Base-by-base conservation (phyloP, 352 stramenopile genomes). In the Peronospora farinosa region DNA sequence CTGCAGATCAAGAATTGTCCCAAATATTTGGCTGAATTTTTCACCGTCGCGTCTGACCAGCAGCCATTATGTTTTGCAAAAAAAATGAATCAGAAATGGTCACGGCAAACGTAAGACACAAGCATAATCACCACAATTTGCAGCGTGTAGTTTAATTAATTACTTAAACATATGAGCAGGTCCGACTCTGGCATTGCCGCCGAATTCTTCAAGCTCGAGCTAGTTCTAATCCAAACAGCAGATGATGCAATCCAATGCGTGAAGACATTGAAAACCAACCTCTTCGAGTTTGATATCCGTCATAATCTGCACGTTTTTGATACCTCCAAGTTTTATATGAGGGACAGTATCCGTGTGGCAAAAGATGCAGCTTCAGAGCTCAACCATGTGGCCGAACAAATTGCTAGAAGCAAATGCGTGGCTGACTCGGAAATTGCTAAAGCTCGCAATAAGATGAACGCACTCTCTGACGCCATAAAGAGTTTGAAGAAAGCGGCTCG, bases 281-380 rank as follows among this genome's bases (percentile, higher is more conserved):
- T 63, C 12, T 57, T 48, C 30, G 54, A 57, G 12, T 63, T 53
- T 23, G 47, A 63, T 30, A 58, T 30, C 44, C 55, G 43, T 10
- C 55, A 54, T 30, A 42, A 48, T 21, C 52, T 54, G 25, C 48
- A 63, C 39, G 58, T 63, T 27, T 45, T 54, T 28, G 49, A 63
- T 49, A 58, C 55, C 7, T 42, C 55, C 30, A n/a, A 25, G 13
- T 63, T 41, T 3, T 58, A 54, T 31, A 40, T 63, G 55, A 28
- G 42, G 16, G 49, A 43, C 42, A 37, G 48, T 23, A 63, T 63
- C 36, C 42, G 49, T 27, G 31, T 28, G 3, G 54, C 58, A 1
- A 63, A 67, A 30, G 53, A 67, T 30, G 37, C 40, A 33, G 47
- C 58, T 11, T 45, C 23, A 10, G 47, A 67, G 27, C 8, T 67